phyloP scores from a whole-genome alignment of 768 basidiomycete genomes.

The Tulasnella sp. region DNA sequence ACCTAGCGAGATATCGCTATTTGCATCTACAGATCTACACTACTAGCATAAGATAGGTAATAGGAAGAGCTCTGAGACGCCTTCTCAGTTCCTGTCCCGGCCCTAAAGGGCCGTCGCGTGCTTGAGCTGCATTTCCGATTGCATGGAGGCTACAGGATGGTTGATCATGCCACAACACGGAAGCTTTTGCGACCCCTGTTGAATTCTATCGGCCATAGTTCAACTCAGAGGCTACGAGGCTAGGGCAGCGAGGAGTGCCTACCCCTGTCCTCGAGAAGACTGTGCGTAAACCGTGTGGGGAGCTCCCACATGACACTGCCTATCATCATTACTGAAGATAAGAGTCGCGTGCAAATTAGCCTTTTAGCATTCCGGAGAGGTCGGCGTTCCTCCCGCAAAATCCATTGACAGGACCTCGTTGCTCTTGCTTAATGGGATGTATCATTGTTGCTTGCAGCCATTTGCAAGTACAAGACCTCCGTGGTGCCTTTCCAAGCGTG shows the following conservation, averaged over 20 bases:
- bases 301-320: neutral
- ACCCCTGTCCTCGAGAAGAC: neutral
- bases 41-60: too few species aligned
- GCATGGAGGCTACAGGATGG: neutral
- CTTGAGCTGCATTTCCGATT: neutral
- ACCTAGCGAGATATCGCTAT: neutral
- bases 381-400: neutral
- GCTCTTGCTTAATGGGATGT: neutral
- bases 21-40: neutral
- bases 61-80: neutral
- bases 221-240: neutral
- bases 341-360: neutral
- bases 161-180: neutral
- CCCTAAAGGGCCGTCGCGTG: neutral
- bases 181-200: neutral
- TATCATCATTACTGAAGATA: neutral
- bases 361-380: neutral
- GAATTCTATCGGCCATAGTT: neutral
- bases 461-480: neutral
- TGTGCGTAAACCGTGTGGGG: neutral
- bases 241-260: too few species aligned
- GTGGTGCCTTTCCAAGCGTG: neutral
- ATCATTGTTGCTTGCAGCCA: neutral
- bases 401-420: neutral
- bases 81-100: neutral